These are phyloP conservation scores for Biscutella laevigata DNA, from an alignment of 441 rosid genomes.

Conservation along the genomic window DNA sequence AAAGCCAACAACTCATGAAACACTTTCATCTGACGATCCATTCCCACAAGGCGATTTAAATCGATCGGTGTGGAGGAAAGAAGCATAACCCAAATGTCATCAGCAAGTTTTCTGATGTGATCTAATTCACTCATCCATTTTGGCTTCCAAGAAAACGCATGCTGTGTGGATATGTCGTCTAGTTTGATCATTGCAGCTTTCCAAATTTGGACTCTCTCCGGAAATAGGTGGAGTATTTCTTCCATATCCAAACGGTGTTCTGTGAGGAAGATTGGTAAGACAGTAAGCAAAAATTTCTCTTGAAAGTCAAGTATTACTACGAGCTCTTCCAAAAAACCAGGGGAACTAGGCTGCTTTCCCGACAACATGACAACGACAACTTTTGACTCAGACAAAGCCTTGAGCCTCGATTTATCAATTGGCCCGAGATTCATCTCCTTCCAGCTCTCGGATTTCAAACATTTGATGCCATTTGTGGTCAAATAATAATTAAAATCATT, in stretches of 20 bases:
- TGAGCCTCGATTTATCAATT: neutral
- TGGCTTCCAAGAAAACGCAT: neutral
- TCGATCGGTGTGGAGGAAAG: neutral
- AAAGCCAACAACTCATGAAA: neutral
- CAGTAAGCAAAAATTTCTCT: neutral
- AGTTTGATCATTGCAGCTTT: neutral
- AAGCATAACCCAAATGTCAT: neutral
- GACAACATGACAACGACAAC: neutral
- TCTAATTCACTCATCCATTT: neutral
- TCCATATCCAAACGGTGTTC: neutral
- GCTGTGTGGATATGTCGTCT: neutral
- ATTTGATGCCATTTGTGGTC: neutral
- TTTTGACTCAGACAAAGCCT: slow-evolving; percentile 1
- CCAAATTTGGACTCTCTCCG: neutral
- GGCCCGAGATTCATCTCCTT: neutral
- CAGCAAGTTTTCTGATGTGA: neutral
- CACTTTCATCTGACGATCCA: slow-evolving; percentile 6
- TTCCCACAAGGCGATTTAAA: slow-evolving; percentile 4
- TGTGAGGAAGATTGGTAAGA: neutral
- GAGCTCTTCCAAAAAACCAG: slow-evolving; percentile 12
- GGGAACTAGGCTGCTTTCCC: neutral
- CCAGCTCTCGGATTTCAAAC: neutral
- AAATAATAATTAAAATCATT: neutral
- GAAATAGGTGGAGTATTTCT: neutral
- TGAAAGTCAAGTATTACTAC: neutral